phyloP scores from a whole-genome alignment of 2,329 filamentous ascomycete genomes.

The Sporothrix schenckii region DNA sequence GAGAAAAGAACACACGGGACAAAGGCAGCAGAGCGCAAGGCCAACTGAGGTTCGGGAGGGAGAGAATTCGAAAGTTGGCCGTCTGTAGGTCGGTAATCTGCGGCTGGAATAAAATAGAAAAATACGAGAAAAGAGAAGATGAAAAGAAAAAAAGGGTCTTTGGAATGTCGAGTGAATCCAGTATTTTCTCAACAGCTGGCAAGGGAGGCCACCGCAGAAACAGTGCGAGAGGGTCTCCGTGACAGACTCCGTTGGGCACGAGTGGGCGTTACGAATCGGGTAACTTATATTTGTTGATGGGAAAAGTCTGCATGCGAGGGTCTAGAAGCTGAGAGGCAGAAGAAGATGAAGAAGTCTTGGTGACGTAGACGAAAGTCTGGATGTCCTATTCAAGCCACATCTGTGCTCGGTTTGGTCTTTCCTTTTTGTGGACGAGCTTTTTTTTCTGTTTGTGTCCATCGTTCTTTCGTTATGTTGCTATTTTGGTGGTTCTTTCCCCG shows the following conservation, averaged over 20 bases:
- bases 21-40: constrained; percentile 13
- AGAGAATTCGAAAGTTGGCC: not conserved
- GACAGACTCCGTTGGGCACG: not conserved
- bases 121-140: not conserved
- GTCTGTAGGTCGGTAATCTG: not conserved
- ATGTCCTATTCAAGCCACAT: not conserved
- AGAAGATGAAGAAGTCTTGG: not conserved
- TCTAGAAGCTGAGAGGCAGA: not conserved
- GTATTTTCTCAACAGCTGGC: not conserved
- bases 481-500: not conserved
- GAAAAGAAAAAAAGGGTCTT: not conserved
- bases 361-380: too few species aligned
- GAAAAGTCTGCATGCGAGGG: constrained; percentile 9
- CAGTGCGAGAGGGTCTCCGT: not conserved
- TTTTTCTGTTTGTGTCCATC: not conserved
- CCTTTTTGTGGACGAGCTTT: not conserved
- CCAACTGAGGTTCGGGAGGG: not conserved
- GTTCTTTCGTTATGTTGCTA: not conserved
- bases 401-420: not conserved
- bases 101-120: too few species aligned
- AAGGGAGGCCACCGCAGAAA: not conserved
- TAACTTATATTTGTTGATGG: not conserved
- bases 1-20: not conserved
- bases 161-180: not conserved
- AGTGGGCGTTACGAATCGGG: constrained; percentile 5